Base-by-base conservation (phyloP, 2,329 filamentous ascomycete genomes). In the Rutstroemia sp. region DNA sequence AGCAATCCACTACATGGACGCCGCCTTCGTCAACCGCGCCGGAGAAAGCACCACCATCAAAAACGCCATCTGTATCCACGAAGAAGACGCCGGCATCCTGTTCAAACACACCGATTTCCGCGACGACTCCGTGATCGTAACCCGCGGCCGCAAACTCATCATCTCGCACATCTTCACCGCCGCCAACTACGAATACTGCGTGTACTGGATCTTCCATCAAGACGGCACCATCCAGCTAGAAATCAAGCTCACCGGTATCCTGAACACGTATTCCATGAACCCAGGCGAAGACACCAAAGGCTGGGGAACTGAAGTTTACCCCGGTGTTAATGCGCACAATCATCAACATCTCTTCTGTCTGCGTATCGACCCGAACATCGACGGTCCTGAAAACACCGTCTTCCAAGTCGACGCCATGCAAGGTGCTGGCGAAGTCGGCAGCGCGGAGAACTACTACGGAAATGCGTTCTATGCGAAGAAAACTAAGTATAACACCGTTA, bases 101-200 rank as follows among this genome's bases (percentile, higher is more conserved):
- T 96, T 95, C 81, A 96, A 96, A 75, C 90, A 95, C 74, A 91
- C 85, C 16, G 92, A 96, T 72, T 96, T 96, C 80, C 82, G 92
- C 39, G 92, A 96, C 68, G 87, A 94, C 45, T 92, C 88, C 0
- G 82, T 85, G 54, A 90, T 94, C 9, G 88, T 95, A 4, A 96
- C 91, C 0, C 85, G 92, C 25, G 90, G 86, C 1, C 83, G 90
- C 54, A 95, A 94, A 70, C 81, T 96, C 57, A 80, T 96, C 68
- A 79, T 96, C 63, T 91, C 90, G 62, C 91, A 96, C 65, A 87
- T 96, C 68, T 96, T 96, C 74, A 96, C 92, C 0, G 92, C 92
- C 0, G 92, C 92, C 25, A 96, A 96, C 76, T 96, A 96, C 73
- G 92, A 96, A 71, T 96, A 96, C 73, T 87, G 85, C 67, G 79